Percentiles rank a stretch among this genome's conserved stretches.
Evolutionary conservation across 306 rosid genomes (phyloP).

Genomic region (Mucuna pruriens): DNA sequence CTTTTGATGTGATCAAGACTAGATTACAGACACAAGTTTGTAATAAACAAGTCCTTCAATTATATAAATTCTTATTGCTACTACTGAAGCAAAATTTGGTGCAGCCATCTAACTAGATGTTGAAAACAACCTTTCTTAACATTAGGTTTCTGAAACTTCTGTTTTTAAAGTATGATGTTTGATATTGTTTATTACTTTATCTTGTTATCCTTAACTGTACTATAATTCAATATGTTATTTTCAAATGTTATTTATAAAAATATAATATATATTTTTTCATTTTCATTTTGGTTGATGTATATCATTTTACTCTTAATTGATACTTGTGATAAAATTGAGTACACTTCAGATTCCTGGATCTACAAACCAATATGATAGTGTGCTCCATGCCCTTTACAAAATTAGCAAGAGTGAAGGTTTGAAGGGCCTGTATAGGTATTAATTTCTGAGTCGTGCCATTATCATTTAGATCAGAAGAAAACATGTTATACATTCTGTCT

Average conservation of each 20-base stretch:
- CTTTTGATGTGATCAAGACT: conserved; percentile 95
- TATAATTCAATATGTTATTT: conserved; percentile 9
- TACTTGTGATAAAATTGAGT: conserved; percentile 43
- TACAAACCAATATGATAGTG: conserved; percentile 65
- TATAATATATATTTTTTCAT: not conserved
- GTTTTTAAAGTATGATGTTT: not conserved
- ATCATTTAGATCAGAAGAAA: conserved; percentile 34
- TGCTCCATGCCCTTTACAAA: conserved; percentile 69
- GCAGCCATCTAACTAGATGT: conserved; percentile 4
- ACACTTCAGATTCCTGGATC: conserved; percentile 84
- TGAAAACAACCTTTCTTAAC: conserved; percentile 21
- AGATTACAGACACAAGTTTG: conserved; percentile 94
- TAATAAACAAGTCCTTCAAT: conserved; percentile 12
- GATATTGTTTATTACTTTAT: conserved; percentile 1
- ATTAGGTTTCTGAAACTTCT: conserved; percentile 15
- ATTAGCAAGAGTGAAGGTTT: conserved; percentile 85
- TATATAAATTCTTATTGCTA: not conserved
- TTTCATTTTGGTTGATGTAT: not conserved
- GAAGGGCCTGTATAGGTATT: conserved; percentile 86
- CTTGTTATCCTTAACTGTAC: not conserved
- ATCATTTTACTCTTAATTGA: not conserved
- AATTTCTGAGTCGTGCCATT: conserved; percentile 31
- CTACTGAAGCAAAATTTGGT: conserved; percentile 15
- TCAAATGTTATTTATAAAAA: not conserved
- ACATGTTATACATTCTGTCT: conserved; percentile 14